Evolutionary conservation across 2,329 filamentous ascomycete species (phyloP).

Genomic region (Aspergillus spinulosporus): DNA sequence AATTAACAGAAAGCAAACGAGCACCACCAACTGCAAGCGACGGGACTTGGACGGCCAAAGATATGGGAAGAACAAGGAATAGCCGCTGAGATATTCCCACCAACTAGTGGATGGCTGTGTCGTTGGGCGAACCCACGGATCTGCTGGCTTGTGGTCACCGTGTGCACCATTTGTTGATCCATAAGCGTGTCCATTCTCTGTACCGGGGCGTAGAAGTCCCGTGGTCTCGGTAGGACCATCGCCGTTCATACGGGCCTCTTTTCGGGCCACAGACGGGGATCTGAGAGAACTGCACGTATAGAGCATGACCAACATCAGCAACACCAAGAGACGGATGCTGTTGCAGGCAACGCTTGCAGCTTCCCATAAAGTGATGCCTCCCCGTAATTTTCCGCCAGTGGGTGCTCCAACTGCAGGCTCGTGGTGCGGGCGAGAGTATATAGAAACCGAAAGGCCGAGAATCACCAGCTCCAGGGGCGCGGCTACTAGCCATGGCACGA

Average conservation of each 20-base stretch:
- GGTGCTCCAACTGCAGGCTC: conserved; percentile 58
- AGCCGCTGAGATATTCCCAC: conserved; percentile 94
- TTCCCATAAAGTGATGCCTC: conserved; percentile 46
- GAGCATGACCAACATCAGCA: conserved; percentile 61
- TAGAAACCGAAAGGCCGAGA: conserved; percentile 65
- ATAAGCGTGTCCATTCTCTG: conserved; percentile 47
- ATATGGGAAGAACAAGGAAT: conserved; percentile 92
- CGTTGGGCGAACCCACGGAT: conserved; percentile 85
- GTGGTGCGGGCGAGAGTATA: conserved; percentile 68
- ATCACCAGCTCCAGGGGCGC: conserved; percentile 73
- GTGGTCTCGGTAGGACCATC: conserved; percentile 47
- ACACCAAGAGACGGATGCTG: conserved; percentile 65
- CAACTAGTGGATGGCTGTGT: conserved; percentile 85
- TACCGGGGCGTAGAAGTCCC: conserved; percentile 41
- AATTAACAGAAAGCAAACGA: conserved; percentile 79
- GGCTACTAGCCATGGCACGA: conserved; percentile 74
- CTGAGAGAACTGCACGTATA: conserved; percentile 55
- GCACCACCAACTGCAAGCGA: conserved; percentile 72
- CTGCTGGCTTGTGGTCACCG: conserved; percentile 47
- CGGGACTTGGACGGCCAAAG: conserved; percentile 86
- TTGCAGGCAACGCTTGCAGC: conserved; percentile 54
- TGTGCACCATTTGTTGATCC: conserved; percentile 49
- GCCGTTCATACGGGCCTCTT: conserved; percentile 28
- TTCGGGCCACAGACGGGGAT: conserved; percentile 44
- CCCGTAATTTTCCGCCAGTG: conserved; percentile 43